A percentile compares a stretch with the other conserved stretches of the same genome.
Conservation (phyloP, 1,139 yeast species). For the Arxiozyma telluris region DNA sequence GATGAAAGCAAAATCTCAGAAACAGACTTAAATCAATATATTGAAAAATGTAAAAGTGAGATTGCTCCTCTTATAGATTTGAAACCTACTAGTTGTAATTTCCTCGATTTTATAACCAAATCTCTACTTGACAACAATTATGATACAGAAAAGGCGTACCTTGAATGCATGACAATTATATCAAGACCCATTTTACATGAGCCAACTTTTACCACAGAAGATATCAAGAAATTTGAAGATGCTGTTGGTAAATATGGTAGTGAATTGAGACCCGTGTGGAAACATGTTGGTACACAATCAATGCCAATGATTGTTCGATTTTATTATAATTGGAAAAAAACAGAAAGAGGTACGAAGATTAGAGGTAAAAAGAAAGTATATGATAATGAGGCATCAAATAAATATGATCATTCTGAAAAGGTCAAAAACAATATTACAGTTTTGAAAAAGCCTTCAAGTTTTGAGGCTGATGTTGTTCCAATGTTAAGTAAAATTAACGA, state of each 20-base stretch:
- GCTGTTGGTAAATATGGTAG: constrained; percentile 71
- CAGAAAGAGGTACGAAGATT: constrained; percentile 48
- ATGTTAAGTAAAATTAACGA: constrained; percentile 25
- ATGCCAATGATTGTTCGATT: constrained; percentile 72
- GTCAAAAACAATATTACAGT: not conserved
- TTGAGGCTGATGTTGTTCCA: not conserved
- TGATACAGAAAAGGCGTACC: constrained; percentile 40
- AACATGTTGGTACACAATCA: constrained; percentile 61
- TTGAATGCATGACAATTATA: constrained; percentile 33
- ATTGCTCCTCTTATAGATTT: constrained; percentile 47
- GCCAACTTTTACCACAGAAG: constrained; percentile 63
- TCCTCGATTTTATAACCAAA: constrained; percentile 61
- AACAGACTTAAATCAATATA: constrained; percentile 42
- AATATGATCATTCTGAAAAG: not conserved
- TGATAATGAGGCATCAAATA: not conserved
- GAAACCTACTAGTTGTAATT: constrained; percentile 56
- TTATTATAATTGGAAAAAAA: constrained; percentile 87
- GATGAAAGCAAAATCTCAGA: constrained; percentile 32
- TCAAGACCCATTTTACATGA: constrained; percentile 57
- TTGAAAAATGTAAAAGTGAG: constrained; percentile 43
- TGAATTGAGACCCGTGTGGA: constrained; percentile 66
- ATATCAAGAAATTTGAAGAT: constrained; percentile 59
- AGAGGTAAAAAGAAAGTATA: constrained; percentile 52
- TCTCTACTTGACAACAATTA: constrained; percentile 46
- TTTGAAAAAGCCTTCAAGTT: not conserved